These are phyloP conservation scores for Meyerozyma carpophila DNA, from an alignment of 1,139 yeast genomes.

Conservation along the genomic window DNA sequence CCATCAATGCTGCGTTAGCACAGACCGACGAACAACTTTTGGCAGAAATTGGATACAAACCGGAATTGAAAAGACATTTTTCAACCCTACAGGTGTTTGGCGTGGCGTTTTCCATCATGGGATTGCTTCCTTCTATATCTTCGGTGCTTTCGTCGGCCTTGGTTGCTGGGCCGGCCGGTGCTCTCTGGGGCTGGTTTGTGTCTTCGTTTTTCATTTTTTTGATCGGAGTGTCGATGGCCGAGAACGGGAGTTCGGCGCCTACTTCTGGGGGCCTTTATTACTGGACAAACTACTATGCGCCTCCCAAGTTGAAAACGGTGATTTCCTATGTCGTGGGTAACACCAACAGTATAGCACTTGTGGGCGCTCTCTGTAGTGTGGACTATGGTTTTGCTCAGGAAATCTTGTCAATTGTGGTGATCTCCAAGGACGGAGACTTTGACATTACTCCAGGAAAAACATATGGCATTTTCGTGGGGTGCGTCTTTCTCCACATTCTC, in stretches of 20 bases:
- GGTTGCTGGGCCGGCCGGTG: conserved; percentile 48
- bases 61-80: conserved; percentile 43
- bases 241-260: conserved; percentile 64
- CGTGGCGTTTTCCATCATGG: conserved; percentile 51
- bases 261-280: conserved; percentile 70
- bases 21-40: conserved; percentile 32
- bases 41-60: conserved; percentile 51
- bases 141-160: conserved; percentile 15
- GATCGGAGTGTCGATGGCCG: conserved; percentile 61
- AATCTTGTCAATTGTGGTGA: conserved; percentile 46
- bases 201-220: conserved; percentile 53
- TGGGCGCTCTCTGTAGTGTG: conserved; percentile 53
- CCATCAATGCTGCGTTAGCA: conserved; percentile 12
- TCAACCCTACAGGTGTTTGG: conserved; percentile 49
- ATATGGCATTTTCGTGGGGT: conserved; percentile 53
- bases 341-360: conserved; percentile 52
- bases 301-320: conserved; percentile 25
- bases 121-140: conserved; percentile 42
- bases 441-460: conserved; percentile 40
- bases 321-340: conserved; percentile 56
- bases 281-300: conserved; percentile 40
- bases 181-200: conserved; percentile 70
- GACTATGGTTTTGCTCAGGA: conserved; percentile 56
- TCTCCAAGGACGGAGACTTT: conserved; percentile 43
- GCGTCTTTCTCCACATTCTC: conserved; percentile 39